phyloP scores from a whole-genome alignment of 257 asterid species.

The Nicotiana sylvestris region DNA sequence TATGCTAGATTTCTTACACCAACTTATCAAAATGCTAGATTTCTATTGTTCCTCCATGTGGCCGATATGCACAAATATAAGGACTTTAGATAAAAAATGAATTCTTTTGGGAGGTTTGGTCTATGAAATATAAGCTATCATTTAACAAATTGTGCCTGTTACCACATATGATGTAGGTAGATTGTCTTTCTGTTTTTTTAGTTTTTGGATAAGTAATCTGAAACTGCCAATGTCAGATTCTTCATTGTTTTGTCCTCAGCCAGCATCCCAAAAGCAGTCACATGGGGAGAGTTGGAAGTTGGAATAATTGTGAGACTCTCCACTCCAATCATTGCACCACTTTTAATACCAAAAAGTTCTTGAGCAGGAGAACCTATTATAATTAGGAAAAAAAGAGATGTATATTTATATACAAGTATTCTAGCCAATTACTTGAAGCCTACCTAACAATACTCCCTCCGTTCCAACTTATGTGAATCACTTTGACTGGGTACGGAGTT shows the following conservation, averaged over 20 bases:
- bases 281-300: conserved; percentile 30
- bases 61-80: neutral
- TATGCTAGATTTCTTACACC: neutral
- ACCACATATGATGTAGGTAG: neutral
- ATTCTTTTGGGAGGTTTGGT: neutral
- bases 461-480: no score
- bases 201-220: neutral
- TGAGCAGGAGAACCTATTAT: neutral
- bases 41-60: neutral
- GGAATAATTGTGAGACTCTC: conserved; percentile 20
- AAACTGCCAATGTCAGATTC: conserved; percentile 5
- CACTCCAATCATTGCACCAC: conserved; percentile 29
- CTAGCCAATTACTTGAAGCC: conserved; percentile 1
- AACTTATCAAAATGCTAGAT: neutral
- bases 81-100: neutral
- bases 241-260: conserved; percentile 3
- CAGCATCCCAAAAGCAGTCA: conserved; percentile 11
- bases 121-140: neutral
- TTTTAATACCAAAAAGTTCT: neutral
- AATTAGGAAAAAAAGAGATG: neutral
- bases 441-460: neutral
- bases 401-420: neutral
- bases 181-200: neutral
- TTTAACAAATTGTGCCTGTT: neutral
- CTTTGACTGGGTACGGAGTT: no score